phyloP scores from a whole-genome alignment of 2,329 filamentous ascomycete genomes.

The Penicillium psychrosexuale region DNA sequence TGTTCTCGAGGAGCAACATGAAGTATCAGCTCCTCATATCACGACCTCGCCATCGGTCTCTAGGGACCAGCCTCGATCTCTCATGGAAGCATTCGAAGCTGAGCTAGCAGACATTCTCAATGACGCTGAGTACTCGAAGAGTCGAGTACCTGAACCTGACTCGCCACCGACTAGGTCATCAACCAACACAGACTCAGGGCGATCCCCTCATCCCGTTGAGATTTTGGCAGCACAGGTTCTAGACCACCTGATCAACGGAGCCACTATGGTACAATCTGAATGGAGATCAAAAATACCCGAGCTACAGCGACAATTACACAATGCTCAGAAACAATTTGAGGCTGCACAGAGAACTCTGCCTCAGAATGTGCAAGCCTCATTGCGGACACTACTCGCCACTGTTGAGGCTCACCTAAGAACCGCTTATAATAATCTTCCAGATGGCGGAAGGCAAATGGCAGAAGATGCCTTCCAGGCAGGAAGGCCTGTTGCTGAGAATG shows the following conservation, averaged over 20 bases:
- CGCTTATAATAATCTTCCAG: conserved; percentile 38
- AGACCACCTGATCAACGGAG: conserved; percentile 33
- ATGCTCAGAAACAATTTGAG: conserved; percentile 34
- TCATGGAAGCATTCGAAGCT: conserved; percentile 41
- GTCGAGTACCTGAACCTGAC: conserved; percentile 11
- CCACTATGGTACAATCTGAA: conserved; percentile 38
- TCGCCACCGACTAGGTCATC: conserved; percentile 9
- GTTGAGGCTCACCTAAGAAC: conserved; percentile 39
- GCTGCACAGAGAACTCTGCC: conserved; percentile 37
- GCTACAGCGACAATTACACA: conserved; percentile 36
- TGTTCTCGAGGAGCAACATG: conserved; percentile 1
- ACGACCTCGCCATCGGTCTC: conserved; percentile 9
- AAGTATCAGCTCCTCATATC: conserved; percentile 12
- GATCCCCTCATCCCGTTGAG: conserved; percentile 27
- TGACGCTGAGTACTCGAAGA: conserved; percentile 13
- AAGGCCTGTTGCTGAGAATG: conserved; percentile 35
- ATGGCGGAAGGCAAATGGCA: conserved; percentile 34
- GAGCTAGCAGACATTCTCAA: conserved; percentile 39
- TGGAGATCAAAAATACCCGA: conserved; percentile 37
- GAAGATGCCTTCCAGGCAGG: conserved; percentile 38
- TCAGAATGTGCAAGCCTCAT: conserved; percentile 34
- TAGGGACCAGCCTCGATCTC: conserved; percentile 26
- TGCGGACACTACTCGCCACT: conserved; percentile 36
- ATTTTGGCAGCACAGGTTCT: conserved; percentile 33
- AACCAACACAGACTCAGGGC: conserved; percentile 9